A percentile compares a stretch with the other conserved stretches of the same genome.
phyloP scores from a whole-genome alignment of 106 monocot species.

The Phalaenopsis aphrodite region DNA sequence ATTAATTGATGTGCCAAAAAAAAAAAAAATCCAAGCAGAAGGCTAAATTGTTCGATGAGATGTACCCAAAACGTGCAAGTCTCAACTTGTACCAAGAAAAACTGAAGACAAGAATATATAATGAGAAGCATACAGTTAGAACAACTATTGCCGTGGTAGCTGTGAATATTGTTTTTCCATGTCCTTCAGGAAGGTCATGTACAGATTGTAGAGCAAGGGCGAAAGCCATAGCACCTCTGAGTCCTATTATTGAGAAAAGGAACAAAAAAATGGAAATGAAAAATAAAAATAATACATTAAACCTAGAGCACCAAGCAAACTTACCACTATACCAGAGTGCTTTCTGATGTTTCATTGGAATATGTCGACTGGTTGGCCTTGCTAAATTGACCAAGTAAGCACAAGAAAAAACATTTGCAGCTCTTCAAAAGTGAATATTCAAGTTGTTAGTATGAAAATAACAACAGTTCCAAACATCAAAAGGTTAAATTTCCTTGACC shows the following conservation, averaged over 20 bases:
- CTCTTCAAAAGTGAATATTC: conserved; percentile 38
- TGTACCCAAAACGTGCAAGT: background rate
- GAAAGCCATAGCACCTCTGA: conserved; percentile 99
- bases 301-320: conserved; percentile 11
- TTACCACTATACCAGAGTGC: conserved; percentile 98
- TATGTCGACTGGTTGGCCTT: conserved; percentile 60
- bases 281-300: background rate
- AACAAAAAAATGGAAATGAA: background rate
- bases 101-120: background rate
- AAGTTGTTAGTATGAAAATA: background rate
- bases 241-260: conserved; percentile 41
- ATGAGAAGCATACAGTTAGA: conserved; percentile 56
- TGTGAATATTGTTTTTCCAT: conserved; percentile 91
- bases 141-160: conserved; percentile 95
- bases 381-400: conserved; percentile 85
- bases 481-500: background rate
- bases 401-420: conserved; percentile 90
- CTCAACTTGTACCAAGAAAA: background rate
- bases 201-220: conserved; percentile 98
- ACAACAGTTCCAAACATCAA: background rate
- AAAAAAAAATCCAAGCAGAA: background rate
- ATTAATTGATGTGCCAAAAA: background rate
- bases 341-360: conserved; percentile 84
- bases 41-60: background rate
- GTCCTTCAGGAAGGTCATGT: conserved; percentile 96